Conservation (phyloP, 352 stramenopile species). For the Pythium biforme region DNA sequence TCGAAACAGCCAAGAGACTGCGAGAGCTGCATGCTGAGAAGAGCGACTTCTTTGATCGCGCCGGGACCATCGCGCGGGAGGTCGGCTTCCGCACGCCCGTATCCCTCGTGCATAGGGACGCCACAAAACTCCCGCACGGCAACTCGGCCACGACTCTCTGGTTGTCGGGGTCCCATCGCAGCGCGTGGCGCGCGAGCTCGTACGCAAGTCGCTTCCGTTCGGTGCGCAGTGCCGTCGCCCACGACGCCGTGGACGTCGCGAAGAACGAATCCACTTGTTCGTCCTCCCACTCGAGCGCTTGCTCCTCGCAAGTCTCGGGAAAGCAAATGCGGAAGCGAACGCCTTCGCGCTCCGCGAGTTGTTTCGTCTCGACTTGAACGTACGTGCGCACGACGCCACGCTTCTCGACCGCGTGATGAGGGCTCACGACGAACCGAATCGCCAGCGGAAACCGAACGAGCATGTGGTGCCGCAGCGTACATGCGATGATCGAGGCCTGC, state of each 20-base stretch:
- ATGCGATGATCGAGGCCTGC: neutral
- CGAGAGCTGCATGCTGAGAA: conserved; percentile 26
- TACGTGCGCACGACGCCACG: conserved; percentile 43
- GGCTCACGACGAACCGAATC: conserved; percentile 36
- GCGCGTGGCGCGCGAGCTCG: conserved; percentile 3
- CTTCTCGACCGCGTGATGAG: conserved; percentile 41
- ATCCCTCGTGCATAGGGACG: conserved; percentile 13
- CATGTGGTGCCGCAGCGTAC: conserved; percentile 26
- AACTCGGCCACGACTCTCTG: conserved; percentile 21
- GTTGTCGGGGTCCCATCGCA: conserved; percentile 21
- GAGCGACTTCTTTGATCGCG: conserved; percentile 27
- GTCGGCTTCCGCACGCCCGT: conserved; percentile 1
- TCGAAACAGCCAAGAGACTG: conserved; percentile 18
- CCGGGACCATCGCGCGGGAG: neutral
- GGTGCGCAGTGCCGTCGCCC: conserved; percentile 25
- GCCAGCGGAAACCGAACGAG: conserved; percentile 39
- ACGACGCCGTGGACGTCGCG: conserved; percentile 21
- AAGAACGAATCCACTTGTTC: conserved; percentile 62
- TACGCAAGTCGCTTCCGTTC: conserved; percentile 23
- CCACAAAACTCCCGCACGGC: conserved; percentile 23
- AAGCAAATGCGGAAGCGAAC: conserved; percentile 37
- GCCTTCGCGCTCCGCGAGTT: neutral
- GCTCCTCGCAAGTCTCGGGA: conserved; percentile 52
- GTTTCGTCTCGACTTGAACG: conserved; percentile 54
- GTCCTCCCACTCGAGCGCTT: conserved; percentile 42